phyloP scores from a whole-genome alignment of 2,329 filamentous ascomycete genomes.

The Diaporthe vexans region DNA sequence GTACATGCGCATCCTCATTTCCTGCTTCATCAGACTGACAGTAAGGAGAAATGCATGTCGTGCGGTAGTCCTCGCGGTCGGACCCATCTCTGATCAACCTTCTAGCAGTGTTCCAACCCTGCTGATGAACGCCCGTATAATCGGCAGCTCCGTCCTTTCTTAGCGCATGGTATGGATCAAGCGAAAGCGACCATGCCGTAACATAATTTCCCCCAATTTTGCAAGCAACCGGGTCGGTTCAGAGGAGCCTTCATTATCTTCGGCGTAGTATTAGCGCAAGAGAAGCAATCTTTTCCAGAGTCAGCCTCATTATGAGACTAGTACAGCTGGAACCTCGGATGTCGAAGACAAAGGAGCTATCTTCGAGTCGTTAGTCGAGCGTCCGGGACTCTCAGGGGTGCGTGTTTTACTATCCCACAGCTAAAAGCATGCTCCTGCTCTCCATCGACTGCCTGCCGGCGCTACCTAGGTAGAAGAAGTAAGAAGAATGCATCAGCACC shows the following conservation, averaged over 20 bases:
- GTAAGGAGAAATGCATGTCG: too few relatives aligned
- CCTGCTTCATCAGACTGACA: too few relatives aligned
- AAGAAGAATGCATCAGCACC: too few relatives aligned
- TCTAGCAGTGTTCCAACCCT: background rate
- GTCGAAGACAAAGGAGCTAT: background rate
- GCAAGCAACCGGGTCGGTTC: background rate
- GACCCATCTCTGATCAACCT: background rate
- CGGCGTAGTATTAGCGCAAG: too few relatives aligned
- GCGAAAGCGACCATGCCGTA: background rate
- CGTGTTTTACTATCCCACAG: background rate
- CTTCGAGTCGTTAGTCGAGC: background rate
- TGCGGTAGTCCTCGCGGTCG: background rate
- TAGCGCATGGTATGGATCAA: background rate
- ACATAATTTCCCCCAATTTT: background rate
- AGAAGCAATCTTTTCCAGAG: background rate
- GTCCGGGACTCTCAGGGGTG: too few relatives aligned
- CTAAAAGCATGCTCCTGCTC: background rate
- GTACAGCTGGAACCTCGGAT: background rate
- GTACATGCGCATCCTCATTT: too few relatives aligned
- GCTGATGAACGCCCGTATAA: background rate
- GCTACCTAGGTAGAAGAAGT: too few relatives aligned
- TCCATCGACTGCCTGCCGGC: background rate
- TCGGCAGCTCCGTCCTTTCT: too few relatives aligned
- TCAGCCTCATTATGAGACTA: background rate
- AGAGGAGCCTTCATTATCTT: too few relatives aligned